Evolutionary conservation across 2,329 filamentous ascomycete species (phyloP).

Genomic region (Aspergillus versicolor): DNA sequence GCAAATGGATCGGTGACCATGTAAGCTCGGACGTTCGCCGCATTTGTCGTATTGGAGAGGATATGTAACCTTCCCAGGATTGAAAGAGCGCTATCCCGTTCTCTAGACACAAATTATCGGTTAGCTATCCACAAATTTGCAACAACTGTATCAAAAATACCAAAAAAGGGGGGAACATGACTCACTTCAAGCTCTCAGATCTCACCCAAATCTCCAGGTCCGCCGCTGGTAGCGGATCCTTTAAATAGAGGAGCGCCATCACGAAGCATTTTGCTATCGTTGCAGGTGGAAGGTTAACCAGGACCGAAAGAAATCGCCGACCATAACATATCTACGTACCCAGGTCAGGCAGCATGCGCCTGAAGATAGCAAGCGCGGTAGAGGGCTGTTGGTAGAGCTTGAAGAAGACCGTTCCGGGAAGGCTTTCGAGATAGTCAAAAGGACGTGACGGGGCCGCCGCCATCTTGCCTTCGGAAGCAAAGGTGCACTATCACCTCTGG

Average conservation of each 20-base stretch:
- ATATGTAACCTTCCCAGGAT: slow-evolving; percentile 87
- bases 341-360: slow-evolving; percentile 91
- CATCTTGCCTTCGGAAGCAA: slow-evolving; percentile 43
- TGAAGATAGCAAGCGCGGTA: slow-evolving; percentile 90
- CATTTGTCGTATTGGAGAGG: slow-evolving; percentile 63
- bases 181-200: slow-evolving; percentile 59
- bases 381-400: slow-evolving; percentile 95
- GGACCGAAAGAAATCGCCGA: slow-evolving; percentile 3
- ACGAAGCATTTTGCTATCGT: slow-evolving; percentile 83
- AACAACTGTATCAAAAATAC: not conserved
- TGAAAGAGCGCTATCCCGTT: slow-evolving; percentile 80
- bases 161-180: not conserved
- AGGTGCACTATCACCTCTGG: slow-evolving; percentile 25
- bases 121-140: not conserved
- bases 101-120: slow-evolving; percentile 45
- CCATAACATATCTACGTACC: slow-evolving; percentile 52
- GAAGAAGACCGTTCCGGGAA: slow-evolving; percentile 84
- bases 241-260: slow-evolving; percentile 92
- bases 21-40: slow-evolving; percentile 66
- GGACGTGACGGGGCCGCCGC: slow-evolving; percentile 58
- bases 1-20: slow-evolving; percentile 79
- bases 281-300: slow-evolving; percentile 3
- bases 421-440: slow-evolving; percentile 89
- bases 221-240: slow-evolving; percentile 71
- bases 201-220: slow-evolving; percentile 87